Percentiles rank a stretch among this genome's conserved stretches.
Conservation (phyloP, 208 protist genomes). For the Trypanosoma boissoni region DNA sequence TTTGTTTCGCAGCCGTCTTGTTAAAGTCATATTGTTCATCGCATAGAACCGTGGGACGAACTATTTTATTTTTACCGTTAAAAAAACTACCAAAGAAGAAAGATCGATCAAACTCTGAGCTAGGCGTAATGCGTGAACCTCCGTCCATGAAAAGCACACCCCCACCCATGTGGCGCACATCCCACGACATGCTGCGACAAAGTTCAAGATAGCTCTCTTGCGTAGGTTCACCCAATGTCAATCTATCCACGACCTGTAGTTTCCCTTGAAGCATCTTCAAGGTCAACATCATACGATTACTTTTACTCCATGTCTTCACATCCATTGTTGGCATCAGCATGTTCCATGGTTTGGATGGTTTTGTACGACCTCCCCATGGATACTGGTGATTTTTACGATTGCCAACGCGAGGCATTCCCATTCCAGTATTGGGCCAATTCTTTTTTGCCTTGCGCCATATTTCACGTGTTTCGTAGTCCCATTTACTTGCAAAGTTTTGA, state of each 20-base stretch:
- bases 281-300: slow-evolving; percentile 86
- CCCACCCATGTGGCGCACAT: slow-evolving; percentile 85
- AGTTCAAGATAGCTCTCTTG: slow-evolving; percentile 77
- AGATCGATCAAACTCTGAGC: slow-evolving; percentile 77
- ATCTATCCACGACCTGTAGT: slow-evolving; percentile 80
- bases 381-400: slow-evolving; percentile 79
- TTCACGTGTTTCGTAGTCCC: slow-evolving; percentile 88
- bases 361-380: slow-evolving; percentile 74
- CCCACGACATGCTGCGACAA: slow-evolving; percentile 84
- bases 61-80: slow-evolving; percentile 89
- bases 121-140: slow-evolving; percentile 82
- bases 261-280: slow-evolving; percentile 89
- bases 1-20: slow-evolving; percentile 63
- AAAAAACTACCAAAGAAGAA: slow-evolving; percentile 93
- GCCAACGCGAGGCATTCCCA: slow-evolving; percentile 86
- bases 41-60: slow-evolving; percentile 83
- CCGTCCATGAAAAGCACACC: slow-evolving; percentile 92
- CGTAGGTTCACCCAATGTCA: slow-evolving; percentile 77
- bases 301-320: slow-evolving; percentile 83
- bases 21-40: slow-evolving; percentile 90
- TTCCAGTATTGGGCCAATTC: slow-evolving; percentile 91
- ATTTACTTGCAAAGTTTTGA: slow-evolving; percentile 86
- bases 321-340: slow-evolving; percentile 89
- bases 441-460: slow-evolving; percentile 90
- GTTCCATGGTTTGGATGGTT: slow-evolving; percentile 90